phyloP scores from a whole-genome alignment of 2,329 filamentous ascomycete species.

The Fusarium oxysporum region DNA sequence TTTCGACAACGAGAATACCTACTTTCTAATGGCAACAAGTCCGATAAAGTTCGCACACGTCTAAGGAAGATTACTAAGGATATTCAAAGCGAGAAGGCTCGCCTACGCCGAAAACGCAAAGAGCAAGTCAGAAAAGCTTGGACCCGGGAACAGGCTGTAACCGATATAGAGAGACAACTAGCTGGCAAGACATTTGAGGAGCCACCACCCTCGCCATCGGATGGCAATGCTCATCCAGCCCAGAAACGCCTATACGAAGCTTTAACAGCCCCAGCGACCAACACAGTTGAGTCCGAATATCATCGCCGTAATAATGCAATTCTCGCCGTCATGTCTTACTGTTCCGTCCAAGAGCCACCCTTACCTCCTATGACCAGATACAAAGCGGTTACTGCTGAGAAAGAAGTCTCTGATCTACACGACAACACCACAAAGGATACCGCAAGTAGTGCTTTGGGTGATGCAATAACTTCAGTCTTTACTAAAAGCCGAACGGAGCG shows the following conservation, averaged over 20 bases:
- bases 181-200: not conserved
- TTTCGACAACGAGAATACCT: not conserved
- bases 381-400: not conserved
- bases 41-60: not conserved
- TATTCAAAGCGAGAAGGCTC: not conserved
- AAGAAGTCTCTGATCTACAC: not conserved
- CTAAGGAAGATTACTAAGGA: not conserved
- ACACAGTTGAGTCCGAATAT: not conserved
- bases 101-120: not conserved
- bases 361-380: not conserved
- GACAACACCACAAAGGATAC: rapidly evolving
- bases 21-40: not conserved
- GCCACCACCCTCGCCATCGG: not conserved
- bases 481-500: not conserved
- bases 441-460: not conserved
- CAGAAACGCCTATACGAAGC: not conserved
- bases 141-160: not conserved
- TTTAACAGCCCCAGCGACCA: not conserved
- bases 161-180: not conserved
- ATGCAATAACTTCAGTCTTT: slow-evolving; percentile 10
- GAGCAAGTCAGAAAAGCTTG: not conserved
- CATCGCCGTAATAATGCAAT: not conserved
- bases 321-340: slow-evolving; percentile 6
- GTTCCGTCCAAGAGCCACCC: not conserved
- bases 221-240: not conserved